A percentile compares a stretch with the other conserved stretches of the same genome.
Evolutionary conservation across 306 rosid species (phyloP).

Genomic region (Quillaja saponaria): DNA sequence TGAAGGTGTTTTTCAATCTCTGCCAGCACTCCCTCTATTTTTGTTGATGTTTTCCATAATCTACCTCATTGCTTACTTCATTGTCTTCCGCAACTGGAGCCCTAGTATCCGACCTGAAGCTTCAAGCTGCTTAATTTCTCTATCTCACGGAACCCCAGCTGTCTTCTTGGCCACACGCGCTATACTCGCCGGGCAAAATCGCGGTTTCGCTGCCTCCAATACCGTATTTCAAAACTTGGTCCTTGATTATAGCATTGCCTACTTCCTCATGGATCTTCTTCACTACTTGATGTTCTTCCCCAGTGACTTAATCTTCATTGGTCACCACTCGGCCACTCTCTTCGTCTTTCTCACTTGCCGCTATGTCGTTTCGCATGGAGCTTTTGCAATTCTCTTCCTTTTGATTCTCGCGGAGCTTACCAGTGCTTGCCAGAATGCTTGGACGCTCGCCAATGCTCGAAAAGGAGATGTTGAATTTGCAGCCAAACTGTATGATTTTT

Average conservation of each 20-base stretch:
- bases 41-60: slow-evolving; percentile 48
- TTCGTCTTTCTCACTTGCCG: slow-evolving; percentile 89
- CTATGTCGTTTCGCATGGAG: slow-evolving; percentile 66
- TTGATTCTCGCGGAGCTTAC: slow-evolving; percentile 78
- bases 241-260: slow-evolving; percentile 86
- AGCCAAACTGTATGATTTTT: slow-evolving; percentile 36
- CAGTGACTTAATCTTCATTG: slow-evolving; percentile 73
- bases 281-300: slow-evolving; percentile 77
- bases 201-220: slow-evolving; percentile 60
- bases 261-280: slow-evolving; percentile 73
- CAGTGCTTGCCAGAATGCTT: slow-evolving; percentile 75
- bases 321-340: slow-evolving; percentile 82
- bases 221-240: slow-evolving; percentile 54
- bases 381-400: slow-evolving; percentile 58
- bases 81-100: slow-evolving; percentile 61
- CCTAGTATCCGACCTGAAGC: slow-evolving; percentile 87
- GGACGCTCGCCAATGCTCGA: slow-evolving; percentile 72
- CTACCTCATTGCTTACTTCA: slow-evolving; percentile 60
- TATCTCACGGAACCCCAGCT: slow-evolving; percentile 88
- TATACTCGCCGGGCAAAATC: slow-evolving; percentile 39
- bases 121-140: slow-evolving; percentile 71
- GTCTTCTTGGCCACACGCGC: slow-evolving; percentile 52
- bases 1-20: not conserved
- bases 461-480: slow-evolving; percentile 53
- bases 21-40: slow-evolving; percentile 41